Conservation (phyloP, 371 early-diverging fungal species). For the Mucor lusitanicus region DNA sequence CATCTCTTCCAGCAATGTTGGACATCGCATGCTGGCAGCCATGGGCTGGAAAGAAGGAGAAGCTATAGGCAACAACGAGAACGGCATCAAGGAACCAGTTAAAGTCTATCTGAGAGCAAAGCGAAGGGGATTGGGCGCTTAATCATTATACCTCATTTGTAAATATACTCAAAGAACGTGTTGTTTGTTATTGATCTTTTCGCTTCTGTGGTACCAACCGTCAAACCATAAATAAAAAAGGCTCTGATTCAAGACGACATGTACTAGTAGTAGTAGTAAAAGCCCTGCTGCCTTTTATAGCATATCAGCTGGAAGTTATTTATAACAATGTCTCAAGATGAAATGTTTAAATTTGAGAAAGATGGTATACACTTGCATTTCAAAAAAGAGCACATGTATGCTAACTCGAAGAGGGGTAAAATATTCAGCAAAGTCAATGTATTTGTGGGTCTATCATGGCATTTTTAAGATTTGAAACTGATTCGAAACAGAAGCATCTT, state of each 20-base stretch:
- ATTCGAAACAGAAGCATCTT: neutral
- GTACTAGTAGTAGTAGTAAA: too few species aligned
- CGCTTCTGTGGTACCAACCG: neutral
- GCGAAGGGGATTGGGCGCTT: slow-evolving; percentile 75
- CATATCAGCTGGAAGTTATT: neutral
- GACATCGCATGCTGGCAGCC: slow-evolving; percentile 78
- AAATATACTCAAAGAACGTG: neutral
- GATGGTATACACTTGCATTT: too few species aligned
- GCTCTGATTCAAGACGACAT: neutral
- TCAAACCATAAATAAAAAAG: neutral
- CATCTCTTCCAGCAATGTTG: slow-evolving; percentile 70
- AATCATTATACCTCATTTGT: slow-evolving; percentile 11
- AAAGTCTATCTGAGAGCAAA: slow-evolving; percentile 79
- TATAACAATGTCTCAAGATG: neutral
- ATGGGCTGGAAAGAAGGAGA: slow-evolving; percentile 87
- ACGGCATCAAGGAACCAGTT: slow-evolving; percentile 84
- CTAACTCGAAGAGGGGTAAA: neutral
- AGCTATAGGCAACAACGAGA: slow-evolving; percentile 74
- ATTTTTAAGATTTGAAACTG: neutral
- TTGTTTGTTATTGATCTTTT: neutral
- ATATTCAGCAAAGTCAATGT: too few species aligned
- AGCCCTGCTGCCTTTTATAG: neutral
- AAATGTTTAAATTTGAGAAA: neutral
- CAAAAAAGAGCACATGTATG: neutral
- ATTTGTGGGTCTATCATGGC: too few species aligned